These are phyloP conservation scores for Leccinum truebloodii DNA, from an alignment of 768 basidiomycete species.

Conservation along the genomic window DNA sequence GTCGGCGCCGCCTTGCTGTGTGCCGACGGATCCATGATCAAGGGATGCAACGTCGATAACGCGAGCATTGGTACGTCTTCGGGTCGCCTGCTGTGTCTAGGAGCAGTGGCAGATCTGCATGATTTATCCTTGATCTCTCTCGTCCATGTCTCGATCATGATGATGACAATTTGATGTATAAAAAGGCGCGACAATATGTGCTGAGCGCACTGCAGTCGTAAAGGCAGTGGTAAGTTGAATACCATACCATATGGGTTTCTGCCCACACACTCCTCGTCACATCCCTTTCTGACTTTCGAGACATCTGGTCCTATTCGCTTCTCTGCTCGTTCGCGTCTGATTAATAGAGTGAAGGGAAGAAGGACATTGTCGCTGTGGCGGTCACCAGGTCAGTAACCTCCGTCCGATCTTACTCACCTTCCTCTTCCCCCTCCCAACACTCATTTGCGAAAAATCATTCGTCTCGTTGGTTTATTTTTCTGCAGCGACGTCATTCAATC, in stretches of 20 bases:
- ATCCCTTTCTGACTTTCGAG: not conserved
- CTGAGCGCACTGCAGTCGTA: slow-evolving; percentile 93
- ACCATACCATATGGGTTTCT: not conserved
- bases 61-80: slow-evolving; percentile 81
- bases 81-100: no score
- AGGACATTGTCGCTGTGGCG: slow-evolving; percentile 71
- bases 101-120: not conserved
- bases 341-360: slow-evolving; percentile 74
- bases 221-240: slow-evolving; percentile 78
- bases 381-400: slow-evolving; percentile 64
- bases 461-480: not conserved
- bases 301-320: not conserved
- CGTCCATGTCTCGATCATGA: not conserved
- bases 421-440: no score
- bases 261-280: not conserved
- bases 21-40: slow-evolving; percentile 68
- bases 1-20: slow-evolving; percentile 90
- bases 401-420: not conserved
- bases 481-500: slow-evolving; percentile 63
- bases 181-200: slow-evolving; percentile 87
- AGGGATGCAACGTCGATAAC: slow-evolving; percentile 93
- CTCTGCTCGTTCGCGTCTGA: not conserved
- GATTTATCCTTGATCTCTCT: not conserved
- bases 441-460: not conserved
- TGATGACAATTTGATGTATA: not conserved